phyloP scores from a whole-genome alignment of 2,329 filamentous ascomycete genomes.

The Ophiosphaerella narmari region DNA sequence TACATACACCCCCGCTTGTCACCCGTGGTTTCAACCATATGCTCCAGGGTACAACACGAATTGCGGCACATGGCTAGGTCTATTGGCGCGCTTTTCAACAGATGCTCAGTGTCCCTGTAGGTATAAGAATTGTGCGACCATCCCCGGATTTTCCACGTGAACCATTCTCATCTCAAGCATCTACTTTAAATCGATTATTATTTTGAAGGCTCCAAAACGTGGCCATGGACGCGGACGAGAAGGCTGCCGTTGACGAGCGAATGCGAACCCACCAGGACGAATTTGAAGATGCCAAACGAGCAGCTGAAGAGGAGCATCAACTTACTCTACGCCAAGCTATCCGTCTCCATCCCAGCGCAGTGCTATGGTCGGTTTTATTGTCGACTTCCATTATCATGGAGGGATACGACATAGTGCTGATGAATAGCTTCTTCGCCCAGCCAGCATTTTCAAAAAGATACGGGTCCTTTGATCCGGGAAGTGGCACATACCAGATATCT shows the following conservation, averaged over 20 bases:
- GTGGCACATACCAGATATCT: slow-evolving; percentile 43
- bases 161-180: background rate
- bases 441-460: slow-evolving; percentile 47
- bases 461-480: slow-evolving; percentile 31
- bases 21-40: too few relatives aligned
- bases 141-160: too few relatives aligned
- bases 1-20: too few relatives aligned
- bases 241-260: background rate
- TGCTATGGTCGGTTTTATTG: slow-evolving; percentile 78
- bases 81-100: too few relatives aligned
- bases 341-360: slow-evolving; percentile 79
- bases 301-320: slow-evolving; percentile 20
- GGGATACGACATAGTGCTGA: slow-evolving; percentile 78
- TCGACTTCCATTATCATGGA: slow-evolving; percentile 88
- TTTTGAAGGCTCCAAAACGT: background rate
- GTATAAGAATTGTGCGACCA: too few relatives aligned
- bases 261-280: slow-evolving; percentile 9
- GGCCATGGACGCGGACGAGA: slow-evolving; percentile 6
- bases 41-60: too few relatives aligned
- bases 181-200: too few relatives aligned
- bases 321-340: slow-evolving; percentile 68
- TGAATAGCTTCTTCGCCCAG: slow-evolving; percentile 71
- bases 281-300: slow-evolving; percentile 10
- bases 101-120: too few relatives aligned
- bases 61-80: too few relatives aligned